phyloP scores from a whole-genome alignment of 805 yeast species.

The Ogataea ramenticola region DNA sequence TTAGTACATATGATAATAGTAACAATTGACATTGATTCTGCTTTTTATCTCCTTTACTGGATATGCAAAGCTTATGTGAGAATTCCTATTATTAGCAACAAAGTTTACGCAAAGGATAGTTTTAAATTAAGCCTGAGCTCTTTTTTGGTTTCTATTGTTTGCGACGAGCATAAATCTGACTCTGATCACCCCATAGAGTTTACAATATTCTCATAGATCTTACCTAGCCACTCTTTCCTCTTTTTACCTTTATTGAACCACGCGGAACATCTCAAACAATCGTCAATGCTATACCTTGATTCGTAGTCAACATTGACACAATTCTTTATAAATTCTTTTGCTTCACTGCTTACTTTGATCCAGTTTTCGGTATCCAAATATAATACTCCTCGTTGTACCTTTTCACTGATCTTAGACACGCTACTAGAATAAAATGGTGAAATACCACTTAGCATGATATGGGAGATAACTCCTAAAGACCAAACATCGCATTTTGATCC shows the following conservation, averaged over 20 bases:
- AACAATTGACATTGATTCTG: too few species aligned
- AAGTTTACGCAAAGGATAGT: too few species aligned
- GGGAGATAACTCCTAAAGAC: constrained; percentile 59
- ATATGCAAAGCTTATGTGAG: too few species aligned
- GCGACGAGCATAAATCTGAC: too few species aligned
- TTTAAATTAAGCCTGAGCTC: too few species aligned
- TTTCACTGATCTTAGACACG: constrained; percentile 26
- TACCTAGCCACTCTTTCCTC: constrained; percentile 22
- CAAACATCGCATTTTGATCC: constrained; percentile 57
- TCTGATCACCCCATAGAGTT: neutral
- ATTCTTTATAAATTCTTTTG: constrained; percentile 37
- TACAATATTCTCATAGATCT: constrained; percentile 25
- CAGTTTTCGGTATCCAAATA: constrained; percentile 34
- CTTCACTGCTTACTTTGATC: constrained; percentile 31
- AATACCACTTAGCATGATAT: constrained; percentile 53
- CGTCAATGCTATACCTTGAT: constrained; percentile 29
- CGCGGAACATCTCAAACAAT: constrained; percentile 31
- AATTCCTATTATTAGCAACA: too few species aligned
- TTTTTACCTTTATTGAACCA: constrained; percentile 40
- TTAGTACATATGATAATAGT: too few species aligned
- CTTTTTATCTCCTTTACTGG: too few species aligned
- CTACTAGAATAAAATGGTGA: constrained; percentile 50
- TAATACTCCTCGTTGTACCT: constrained; percentile 34
- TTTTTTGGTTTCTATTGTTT: too few species aligned
- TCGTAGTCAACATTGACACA: constrained; percentile 32